These are phyloP conservation scores for Colletotrichum acutatum DNA, from an alignment of 2,329 filamentous ascomycete genomes.

Conservation along the genomic window DNA sequence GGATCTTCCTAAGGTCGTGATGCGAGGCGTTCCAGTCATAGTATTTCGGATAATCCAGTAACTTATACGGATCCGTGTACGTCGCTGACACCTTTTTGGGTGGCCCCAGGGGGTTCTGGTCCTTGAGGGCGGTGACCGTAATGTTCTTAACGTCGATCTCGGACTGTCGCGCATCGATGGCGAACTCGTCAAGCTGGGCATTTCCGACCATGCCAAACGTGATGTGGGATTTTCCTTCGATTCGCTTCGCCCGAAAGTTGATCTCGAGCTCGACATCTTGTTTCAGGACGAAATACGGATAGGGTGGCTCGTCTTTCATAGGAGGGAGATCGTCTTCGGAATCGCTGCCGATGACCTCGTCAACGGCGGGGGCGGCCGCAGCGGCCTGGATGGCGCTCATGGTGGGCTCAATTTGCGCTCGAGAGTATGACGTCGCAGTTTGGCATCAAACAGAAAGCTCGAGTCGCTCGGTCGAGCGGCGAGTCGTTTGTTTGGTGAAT, in stretches of 20 bases:
- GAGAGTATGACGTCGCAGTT: slow-evolving; percentile 6
- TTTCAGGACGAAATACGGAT: slow-evolving; percentile 71
- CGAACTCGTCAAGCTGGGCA: slow-evolving; percentile 67
- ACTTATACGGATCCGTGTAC: slow-evolving; percentile 75
- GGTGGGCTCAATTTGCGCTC: slow-evolving; percentile 27
- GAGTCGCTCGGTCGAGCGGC: neutral
- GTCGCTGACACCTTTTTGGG: slow-evolving; percentile 52
- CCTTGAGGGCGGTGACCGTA: slow-evolving; percentile 57
- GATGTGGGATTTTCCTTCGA: slow-evolving; percentile 85
- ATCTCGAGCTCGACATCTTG: slow-evolving; percentile 92
- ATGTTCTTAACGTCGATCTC: slow-evolving; percentile 65
- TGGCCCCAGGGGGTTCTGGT: slow-evolving; percentile 32
- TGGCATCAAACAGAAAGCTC: slow-evolving; percentile 6
- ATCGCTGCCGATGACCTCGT: slow-evolving; percentile 31
- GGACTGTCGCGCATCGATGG: slow-evolving; percentile 72
- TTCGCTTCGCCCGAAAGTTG: slow-evolving; percentile 79
- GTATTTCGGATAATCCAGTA: slow-evolving; percentile 68
- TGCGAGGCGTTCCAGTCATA: slow-evolving; percentile 77
- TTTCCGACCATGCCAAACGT: slow-evolving; percentile 73
- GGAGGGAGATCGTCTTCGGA: slow-evolving; percentile 46
- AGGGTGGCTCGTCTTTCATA: slow-evolving; percentile 48
- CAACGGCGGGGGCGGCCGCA: slow-evolving; percentile 24
- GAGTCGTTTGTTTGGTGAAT: neutral
- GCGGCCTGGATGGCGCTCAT: slow-evolving; percentile 32
- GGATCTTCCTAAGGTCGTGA: slow-evolving; percentile 79